These are phyloP conservation scores for Yarrowia osloensis DNA, from an alignment of 805 yeast genomes.

Conservation along the genomic window DNA sequence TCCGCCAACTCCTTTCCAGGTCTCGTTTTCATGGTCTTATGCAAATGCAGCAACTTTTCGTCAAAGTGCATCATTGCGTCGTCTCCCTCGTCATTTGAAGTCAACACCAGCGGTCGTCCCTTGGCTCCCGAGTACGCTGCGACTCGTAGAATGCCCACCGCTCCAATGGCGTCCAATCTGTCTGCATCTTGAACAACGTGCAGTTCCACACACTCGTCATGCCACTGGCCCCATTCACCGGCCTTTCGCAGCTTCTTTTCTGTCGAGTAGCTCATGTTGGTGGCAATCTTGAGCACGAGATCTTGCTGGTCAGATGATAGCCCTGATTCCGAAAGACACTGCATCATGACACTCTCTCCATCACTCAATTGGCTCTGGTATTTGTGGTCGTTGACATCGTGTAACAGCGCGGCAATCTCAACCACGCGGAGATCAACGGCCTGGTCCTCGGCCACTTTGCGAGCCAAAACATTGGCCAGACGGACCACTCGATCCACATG, in stretches of 20 bases:
- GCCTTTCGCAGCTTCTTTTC: slow-evolving; percentile 37
- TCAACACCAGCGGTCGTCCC: slow-evolving; percentile 36
- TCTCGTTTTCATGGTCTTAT: slow-evolving; percentile 40
- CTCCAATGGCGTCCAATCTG: slow-evolving; percentile 45
- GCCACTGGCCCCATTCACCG: slow-evolving; percentile 42
- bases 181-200: slow-evolving; percentile 48
- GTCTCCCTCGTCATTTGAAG: not conserved
- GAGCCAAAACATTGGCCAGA: slow-evolving; percentile 38
- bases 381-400: slow-evolving; percentile 42
- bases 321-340: slow-evolving; percentile 32
- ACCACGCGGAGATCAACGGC: slow-evolving; percentile 38
- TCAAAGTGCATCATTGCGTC: slow-evolving; percentile 38
- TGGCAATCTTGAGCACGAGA: slow-evolving; percentile 36
- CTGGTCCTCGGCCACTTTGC: slow-evolving; percentile 3
- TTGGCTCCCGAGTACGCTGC: slow-evolving; percentile 42
- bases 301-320: slow-evolving; percentile 31
- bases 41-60: slow-evolving; percentile 41
- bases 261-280: slow-evolving; percentile 37
- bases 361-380: slow-evolving; percentile 33
- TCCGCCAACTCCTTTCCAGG: slow-evolving; percentile 31
- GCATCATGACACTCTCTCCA: slow-evolving; percentile 31
- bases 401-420: slow-evolving; percentile 42
- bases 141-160: slow-evolving; percentile 43
- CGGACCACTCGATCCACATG: slow-evolving; percentile 42
- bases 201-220: slow-evolving; percentile 39